Evolutionary conservation across 1,284 basidiomycete genomes (phyloP).

Genomic region (Butyriboletus appendiculatus): DNA sequence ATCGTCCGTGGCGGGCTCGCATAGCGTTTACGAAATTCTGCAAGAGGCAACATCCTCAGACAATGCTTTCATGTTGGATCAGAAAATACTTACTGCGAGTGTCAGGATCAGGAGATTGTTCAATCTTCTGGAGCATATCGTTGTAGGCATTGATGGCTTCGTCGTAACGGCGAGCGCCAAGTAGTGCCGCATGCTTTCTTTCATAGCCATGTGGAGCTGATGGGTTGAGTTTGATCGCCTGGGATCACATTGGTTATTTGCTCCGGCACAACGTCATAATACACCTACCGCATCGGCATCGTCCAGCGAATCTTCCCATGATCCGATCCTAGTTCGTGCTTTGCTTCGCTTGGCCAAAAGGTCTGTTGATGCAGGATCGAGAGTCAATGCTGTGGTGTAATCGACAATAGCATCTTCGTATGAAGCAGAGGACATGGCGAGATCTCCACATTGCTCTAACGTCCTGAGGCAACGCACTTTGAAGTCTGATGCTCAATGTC

Average conservation of each 20-base stretch:
- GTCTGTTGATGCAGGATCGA: not conserved
- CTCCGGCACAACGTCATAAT: not conserved
- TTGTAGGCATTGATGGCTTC: not conserved
- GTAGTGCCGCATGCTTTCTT: conserved; percentile 1
- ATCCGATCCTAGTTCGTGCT: not conserved
- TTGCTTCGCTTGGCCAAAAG: conserved; percentile 2
- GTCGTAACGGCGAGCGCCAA: not conserved
- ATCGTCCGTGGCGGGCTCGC: too few species aligned
- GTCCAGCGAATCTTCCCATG: not conserved
- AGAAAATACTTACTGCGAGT: too few species aligned
- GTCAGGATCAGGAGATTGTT: conserved; percentile 1
- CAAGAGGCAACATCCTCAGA: too few species aligned
- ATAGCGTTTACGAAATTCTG: too few species aligned
- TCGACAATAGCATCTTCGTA: not conserved
- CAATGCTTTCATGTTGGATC: too few species aligned
- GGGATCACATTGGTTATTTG: not conserved
- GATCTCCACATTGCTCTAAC: not conserved
- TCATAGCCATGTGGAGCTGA: not conserved
- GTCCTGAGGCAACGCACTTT: not conserved
- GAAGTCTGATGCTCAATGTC: not conserved
- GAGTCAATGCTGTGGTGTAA: not conserved
- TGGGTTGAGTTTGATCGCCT: not conserved
- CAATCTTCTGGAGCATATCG: conserved; percentile 1
- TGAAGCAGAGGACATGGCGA: not conserved
- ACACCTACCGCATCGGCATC: conserved; percentile 4